phyloP scores from a whole-genome alignment of 139 green algal species.

The Haematococcus lacustris region DNA sequence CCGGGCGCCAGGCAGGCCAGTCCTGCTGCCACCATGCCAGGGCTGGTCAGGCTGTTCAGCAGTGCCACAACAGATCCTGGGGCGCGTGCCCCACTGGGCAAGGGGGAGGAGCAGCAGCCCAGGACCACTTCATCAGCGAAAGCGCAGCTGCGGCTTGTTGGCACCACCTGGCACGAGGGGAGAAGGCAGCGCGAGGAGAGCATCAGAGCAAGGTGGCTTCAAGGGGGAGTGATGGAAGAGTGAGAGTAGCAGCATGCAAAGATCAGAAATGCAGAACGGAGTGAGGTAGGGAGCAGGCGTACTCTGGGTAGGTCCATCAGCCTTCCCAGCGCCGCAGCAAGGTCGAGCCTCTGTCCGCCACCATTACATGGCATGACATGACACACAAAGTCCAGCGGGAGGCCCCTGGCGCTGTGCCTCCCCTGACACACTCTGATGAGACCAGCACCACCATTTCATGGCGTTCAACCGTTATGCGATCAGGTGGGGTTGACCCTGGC shows the following conservation, averaged over 20 bases:
- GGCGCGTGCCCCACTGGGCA: slow-evolving; percentile 20
- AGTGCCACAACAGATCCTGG: neutral
- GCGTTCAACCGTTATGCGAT: neutral
- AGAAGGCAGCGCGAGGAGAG: neutral
- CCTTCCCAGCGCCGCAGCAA: no score
- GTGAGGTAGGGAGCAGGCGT: no score
- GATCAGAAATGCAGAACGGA: no score
- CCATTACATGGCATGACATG: no score
- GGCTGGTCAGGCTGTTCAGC: slow-evolving; percentile 86
- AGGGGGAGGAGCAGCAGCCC: slow-evolving; percentile 22
- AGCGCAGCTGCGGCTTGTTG: neutral
- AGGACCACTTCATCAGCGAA: slow-evolving; percentile 6
- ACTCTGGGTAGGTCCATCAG: no score
- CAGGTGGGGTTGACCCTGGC: neutral
- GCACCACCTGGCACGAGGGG: neutral
- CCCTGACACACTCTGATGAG: neutral
- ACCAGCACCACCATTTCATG: neutral
- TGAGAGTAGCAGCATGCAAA: no score
- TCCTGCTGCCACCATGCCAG: slow-evolving; percentile 77
- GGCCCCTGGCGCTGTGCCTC: neutral
- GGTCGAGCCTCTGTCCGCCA: no score
- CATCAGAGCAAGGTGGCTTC: neutral
- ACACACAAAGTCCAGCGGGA: no score
- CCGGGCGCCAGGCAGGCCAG: slow-evolving; percentile 46
- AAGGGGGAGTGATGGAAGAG: no score